Evolutionary conservation across 805 yeast genomes (phyloP).

Genomic region (Candida jianshihensis): DNA sequence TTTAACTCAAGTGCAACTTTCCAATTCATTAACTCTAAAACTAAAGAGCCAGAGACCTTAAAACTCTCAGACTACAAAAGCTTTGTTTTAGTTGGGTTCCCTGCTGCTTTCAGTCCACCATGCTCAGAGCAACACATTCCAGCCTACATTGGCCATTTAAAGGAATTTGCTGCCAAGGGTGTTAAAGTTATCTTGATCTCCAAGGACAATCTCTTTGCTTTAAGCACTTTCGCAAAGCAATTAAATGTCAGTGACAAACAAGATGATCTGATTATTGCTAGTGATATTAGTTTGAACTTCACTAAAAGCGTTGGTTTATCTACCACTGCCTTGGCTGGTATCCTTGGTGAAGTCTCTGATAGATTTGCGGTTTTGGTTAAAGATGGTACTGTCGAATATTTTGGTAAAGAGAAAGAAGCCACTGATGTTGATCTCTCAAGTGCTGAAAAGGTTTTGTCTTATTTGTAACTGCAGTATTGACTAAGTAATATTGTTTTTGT

Average conservation of each 20-base stretch:
- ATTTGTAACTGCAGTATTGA: too few species aligned
- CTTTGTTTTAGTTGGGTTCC: constrained; percentile 59
- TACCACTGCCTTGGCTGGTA: constrained; percentile 40
- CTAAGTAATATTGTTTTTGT: not conserved
- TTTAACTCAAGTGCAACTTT: constrained; percentile 16
- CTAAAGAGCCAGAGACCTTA: constrained; percentile 23
- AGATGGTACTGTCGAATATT: constrained; percentile 41
- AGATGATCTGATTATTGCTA: constrained; percentile 43
- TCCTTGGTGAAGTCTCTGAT: constrained; percentile 38
- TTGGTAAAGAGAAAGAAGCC: constrained; percentile 29
- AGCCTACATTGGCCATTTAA: constrained; percentile 33
- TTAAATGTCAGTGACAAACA: constrained; percentile 25
- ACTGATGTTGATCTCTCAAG: constrained; percentile 31
- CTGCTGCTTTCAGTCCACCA: constrained; percentile 85
- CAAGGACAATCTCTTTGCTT: constrained; percentile 66
- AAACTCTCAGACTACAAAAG: constrained; percentile 20
- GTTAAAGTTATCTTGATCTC: constrained; percentile 54
- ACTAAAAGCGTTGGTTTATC: constrained; percentile 43
- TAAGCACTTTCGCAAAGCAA: constrained; percentile 51
- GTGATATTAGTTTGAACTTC: constrained; percentile 56
- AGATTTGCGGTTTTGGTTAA: constrained; percentile 69
- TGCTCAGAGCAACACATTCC: constrained; percentile 68
- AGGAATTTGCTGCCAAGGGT: constrained; percentile 45
- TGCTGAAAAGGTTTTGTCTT: constrained; percentile 24
- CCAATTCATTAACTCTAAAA: constrained; percentile 24